Percentiles rank a stretch among this genome's conserved stretches.
Evolutionary conservation across 1,139 yeast species (phyloP).

Genomic region (Scheffersomyces insectosa): DNA sequence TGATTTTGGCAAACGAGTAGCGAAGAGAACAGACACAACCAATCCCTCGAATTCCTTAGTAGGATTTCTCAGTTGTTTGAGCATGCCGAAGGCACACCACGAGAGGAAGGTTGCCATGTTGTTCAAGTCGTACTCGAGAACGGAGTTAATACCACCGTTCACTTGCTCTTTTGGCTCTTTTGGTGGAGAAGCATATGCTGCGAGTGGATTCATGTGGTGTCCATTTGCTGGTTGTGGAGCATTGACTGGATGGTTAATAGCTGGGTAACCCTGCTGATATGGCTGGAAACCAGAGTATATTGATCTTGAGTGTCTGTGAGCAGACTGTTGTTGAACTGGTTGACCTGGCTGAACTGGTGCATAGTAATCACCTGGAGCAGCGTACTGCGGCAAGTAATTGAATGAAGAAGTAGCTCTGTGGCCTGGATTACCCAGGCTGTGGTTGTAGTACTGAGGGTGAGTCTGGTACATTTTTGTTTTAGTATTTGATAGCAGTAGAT

Average conservation of each 20-base stretch:
- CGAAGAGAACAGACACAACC: constrained; percentile 69
- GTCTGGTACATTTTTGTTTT: constrained; percentile 15
- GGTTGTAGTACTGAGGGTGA: constrained; percentile 20
- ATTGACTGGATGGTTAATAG: constrained; percentile 13
- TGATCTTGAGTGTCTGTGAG: constrained; percentile 12
- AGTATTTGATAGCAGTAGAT: background rate
- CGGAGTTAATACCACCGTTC: constrained; percentile 75
- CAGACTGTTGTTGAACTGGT: constrained; percentile 6
- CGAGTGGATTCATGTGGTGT: constrained; percentile 7
- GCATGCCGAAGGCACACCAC: constrained; percentile 64
- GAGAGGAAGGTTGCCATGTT: constrained; percentile 77
- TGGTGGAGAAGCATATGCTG: background rate
- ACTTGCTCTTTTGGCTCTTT: constrained; percentile 22
- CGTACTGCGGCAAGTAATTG: constrained; percentile 24
- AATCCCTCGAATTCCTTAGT: constrained; percentile 58
- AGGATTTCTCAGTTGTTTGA: constrained; percentile 51
- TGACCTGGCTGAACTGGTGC: constrained; percentile 8
- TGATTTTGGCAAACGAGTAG: constrained; percentile 86
- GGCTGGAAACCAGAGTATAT: constrained; percentile 16
- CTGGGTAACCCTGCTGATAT: constrained; percentile 15
- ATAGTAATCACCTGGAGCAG: constrained; percentile 6
- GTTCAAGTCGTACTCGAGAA: constrained; percentile 74
- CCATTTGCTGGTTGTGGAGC: constrained; percentile 11
- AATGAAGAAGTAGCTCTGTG: constrained; percentile 36
- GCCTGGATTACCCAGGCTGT: constrained; percentile 39